phyloP scores from a whole-genome alignment of 2,329 filamentous ascomycete species.

The Scytalidium lignicola region DNA sequence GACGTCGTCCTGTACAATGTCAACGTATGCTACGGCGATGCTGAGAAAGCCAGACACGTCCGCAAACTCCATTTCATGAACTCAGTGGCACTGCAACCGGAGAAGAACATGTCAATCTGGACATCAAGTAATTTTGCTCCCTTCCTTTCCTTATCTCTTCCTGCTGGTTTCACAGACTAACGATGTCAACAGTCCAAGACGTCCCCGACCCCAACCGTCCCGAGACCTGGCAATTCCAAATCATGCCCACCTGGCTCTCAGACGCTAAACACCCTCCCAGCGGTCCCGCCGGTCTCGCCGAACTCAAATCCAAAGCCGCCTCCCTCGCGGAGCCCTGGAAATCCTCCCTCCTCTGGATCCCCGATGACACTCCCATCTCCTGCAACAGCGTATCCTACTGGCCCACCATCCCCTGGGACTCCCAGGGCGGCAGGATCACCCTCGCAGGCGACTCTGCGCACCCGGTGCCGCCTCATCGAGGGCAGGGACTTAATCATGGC shows the following conservation, averaged over 20 bases:
- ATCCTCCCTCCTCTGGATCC: constrained; percentile 6
- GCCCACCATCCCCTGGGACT: constrained; percentile 34
- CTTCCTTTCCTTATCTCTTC: neutral
- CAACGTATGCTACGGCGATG: neutral
- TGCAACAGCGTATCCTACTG: constrained; percentile 19
- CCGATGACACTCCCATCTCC: constrained; percentile 1
- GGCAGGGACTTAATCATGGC: neutral
- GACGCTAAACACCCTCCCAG: neutral
- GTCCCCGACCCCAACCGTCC: constrained; percentile 6
- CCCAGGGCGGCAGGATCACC: constrained; percentile 36
- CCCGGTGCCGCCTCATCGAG: constrained; percentile 39
- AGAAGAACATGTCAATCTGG: neutral
- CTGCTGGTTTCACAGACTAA: neutral
- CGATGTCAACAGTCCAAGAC: constrained; percentile 3
- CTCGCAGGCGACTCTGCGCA: constrained; percentile 49
- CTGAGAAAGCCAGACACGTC: neutral
- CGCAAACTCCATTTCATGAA: neutral
- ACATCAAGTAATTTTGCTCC: neutral
- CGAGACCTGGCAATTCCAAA: constrained; percentile 6
- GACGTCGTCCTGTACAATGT: neutral
- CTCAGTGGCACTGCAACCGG: neutral
- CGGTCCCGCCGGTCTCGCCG: constrained; percentile 1
- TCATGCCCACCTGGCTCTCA: constrained; percentile 1
- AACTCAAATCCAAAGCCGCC: constrained; percentile 2
- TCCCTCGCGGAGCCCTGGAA: constrained; percentile 3